Conservation (phyloP, 805 yeast species). For the Kazachstania bromeliacearum region DNA sequence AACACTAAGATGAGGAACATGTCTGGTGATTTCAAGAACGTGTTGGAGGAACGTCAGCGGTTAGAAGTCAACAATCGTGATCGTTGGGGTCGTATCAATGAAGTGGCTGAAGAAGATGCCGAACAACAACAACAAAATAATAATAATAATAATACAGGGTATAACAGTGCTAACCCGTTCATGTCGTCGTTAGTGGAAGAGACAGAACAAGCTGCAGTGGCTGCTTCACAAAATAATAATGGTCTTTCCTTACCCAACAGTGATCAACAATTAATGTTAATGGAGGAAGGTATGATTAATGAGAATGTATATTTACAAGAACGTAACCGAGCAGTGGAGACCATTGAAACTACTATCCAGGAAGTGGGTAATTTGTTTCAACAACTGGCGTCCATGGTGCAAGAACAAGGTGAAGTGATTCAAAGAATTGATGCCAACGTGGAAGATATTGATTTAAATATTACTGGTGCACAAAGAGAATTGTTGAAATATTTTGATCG, state of each 20-base stretch:
- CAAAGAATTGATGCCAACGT: slow-evolving; percentile 93
- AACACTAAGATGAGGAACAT: slow-evolving; percentile 88
- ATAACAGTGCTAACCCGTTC: slow-evolving; percentile 34
- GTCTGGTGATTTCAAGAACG: slow-evolving; percentile 83
- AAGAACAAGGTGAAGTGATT: slow-evolving; percentile 92
- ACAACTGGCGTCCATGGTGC: slow-evolving; percentile 94
- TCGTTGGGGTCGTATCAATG: slow-evolving; percentile 74
- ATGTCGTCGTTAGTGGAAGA: slow-evolving; percentile 28
- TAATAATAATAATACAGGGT: slow-evolving; percentile 8
- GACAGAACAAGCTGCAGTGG: slow-evolving; percentile 9
- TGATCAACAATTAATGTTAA: slow-evolving; percentile 67
- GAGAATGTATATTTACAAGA: slow-evolving; percentile 61
- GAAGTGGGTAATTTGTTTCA: slow-evolving; percentile 92
- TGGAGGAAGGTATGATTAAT: slow-evolving; percentile 61
- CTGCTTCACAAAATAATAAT: slow-evolving; percentile 23
- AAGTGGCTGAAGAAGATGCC: slow-evolving; percentile 2
- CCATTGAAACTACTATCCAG: slow-evolving; percentile 92
- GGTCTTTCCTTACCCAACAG: slow-evolving; percentile 43
- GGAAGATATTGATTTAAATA: slow-evolving; percentile 83
- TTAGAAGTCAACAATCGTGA: slow-evolving; percentile 71
- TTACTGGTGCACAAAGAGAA: slow-evolving; percentile 90
- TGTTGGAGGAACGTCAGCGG: slow-evolving; percentile 78
- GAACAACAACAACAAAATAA: slow-evolving; percentile 4
- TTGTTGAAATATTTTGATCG: slow-evolving; percentile 80
- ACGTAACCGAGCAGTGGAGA: slow-evolving; percentile 84